These are phyloP conservation scores for Nemania diffusa DNA, from an alignment of 2,329 filamentous ascomycete species.

Conservation along the genomic window DNA sequence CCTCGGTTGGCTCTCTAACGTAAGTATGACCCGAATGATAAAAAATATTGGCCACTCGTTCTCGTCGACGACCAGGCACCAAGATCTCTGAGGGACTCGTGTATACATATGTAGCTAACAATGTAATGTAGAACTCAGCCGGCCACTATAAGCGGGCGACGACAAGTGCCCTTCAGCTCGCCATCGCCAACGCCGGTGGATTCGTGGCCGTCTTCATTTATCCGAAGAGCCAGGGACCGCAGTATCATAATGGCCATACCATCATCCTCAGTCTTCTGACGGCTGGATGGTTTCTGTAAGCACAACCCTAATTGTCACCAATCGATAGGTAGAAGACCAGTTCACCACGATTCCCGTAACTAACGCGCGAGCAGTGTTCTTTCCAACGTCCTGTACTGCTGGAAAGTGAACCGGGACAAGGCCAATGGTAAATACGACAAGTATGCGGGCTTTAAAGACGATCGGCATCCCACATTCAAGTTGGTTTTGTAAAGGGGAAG, in stretches of 20 bases:
- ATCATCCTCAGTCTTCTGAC: slow-evolving; percentile 69
- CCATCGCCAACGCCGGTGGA: slow-evolving; percentile 73
- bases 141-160: slow-evolving; percentile 78
- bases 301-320: slow-evolving; percentile 37
- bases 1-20: slow-evolving; percentile 72
- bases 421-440: slow-evolving; percentile 66
- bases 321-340: background rate
- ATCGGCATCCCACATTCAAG: slow-evolving; percentile 70
- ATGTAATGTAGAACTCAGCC: slow-evolving; percentile 62
- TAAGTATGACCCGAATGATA: slow-evolving; percentile 30
- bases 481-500: slow-evolving; percentile 63
- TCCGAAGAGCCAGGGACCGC: slow-evolving; percentile 64
- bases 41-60: background rate
- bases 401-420: slow-evolving; percentile 73
- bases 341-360: background rate
- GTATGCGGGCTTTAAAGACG: slow-evolving; percentile 68
- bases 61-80: background rate
- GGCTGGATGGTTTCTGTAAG: slow-evolving; percentile 72
- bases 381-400: slow-evolving; percentile 69
- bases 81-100: background rate
- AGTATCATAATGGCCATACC: slow-evolving; percentile 70
- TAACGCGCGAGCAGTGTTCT: slow-evolving; percentile 59
- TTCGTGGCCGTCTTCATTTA: slow-evolving; percentile 75
- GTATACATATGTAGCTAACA: slow-evolving; percentile 23
- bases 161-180: slow-evolving; percentile 71